Percentiles rank a stretch among this genome's conserved stretches.
These are phyloP conservation scores for Phytophthora gonapodyides DNA, from an alignment of 352 stramenopile genomes.

Conservation along the genomic window DNA sequence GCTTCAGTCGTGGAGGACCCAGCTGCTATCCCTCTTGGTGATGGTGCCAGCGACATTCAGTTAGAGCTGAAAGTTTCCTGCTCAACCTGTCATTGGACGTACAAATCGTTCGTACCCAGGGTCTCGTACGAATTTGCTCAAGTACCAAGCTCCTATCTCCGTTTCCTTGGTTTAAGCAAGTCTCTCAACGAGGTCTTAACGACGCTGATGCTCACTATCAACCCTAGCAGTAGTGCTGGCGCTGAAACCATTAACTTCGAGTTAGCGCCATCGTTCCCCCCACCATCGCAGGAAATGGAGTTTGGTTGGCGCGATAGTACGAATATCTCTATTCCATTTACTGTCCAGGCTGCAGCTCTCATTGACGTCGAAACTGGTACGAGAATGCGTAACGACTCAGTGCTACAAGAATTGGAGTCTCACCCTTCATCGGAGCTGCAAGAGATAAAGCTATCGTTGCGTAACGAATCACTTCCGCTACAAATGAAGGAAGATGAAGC, in stretches of 20 bases:
- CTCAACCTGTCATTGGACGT: constrained; percentile 33
- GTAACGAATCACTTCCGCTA: constrained; percentile 10
- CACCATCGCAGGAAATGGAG: background rate
- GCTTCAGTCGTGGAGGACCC: constrained; percentile 9
- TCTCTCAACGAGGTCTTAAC: constrained; percentile 30
- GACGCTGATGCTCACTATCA: constrained; percentile 22
- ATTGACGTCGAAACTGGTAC: background rate
- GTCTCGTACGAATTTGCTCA: constrained; percentile 51
- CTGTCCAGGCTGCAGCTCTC: background rate
- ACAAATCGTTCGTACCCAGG: constrained; percentile 34
- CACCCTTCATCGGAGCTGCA: background rate
- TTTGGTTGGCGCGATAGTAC: constrained; percentile 7
- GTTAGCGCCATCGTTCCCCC: background rate
- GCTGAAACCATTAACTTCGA: constrained; percentile 20
- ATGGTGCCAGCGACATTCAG: constrained; percentile 6
- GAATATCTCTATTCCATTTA: constrained; percentile 20
- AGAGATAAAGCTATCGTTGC: constrained; percentile 1
- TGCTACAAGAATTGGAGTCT: constrained; percentile 5
- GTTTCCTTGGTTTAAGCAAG: constrained; percentile 23
- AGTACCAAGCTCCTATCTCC: constrained; percentile 24
- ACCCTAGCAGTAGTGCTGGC: background rate
- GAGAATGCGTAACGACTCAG: background rate
- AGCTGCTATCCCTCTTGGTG: background rate
- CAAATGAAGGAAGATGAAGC: constrained; percentile 2
- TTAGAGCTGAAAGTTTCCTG: constrained; percentile 39